Conservation (phyloP, 2,329 filamentous ascomycete species). For the Fusarium sp. region DNA sequence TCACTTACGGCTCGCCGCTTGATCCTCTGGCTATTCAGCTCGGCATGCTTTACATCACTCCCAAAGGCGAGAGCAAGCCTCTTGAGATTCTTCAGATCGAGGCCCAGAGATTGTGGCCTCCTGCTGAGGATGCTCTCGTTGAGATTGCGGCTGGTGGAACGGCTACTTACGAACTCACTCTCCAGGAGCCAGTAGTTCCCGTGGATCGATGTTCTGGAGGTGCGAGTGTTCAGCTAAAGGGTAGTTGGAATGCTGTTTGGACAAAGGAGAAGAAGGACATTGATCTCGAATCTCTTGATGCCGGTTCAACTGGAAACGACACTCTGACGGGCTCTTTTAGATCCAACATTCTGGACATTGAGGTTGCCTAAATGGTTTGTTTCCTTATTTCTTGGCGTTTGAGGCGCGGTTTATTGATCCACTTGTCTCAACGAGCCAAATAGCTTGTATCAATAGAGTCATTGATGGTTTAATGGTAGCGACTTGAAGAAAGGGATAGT, state of each 20-base stretch:
- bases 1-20: constrained; percentile 63
- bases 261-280: constrained; percentile 45
- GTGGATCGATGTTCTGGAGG: constrained; percentile 53
- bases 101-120: constrained; percentile 60
- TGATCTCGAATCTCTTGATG: constrained; percentile 37
- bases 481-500: neutral
- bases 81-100: constrained; percentile 58
- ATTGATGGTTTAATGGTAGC: constrained; percentile 21
- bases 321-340: constrained; percentile 43
- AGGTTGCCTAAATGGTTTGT: constrained; percentile 13
- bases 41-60: constrained; percentile 60
- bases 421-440: neutral
- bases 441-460: neutral
- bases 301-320: constrained; percentile 36
- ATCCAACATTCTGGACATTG: constrained; percentile 42
- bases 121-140: constrained; percentile 56
- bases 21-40: constrained; percentile 60
- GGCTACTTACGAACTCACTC: constrained; percentile 53
- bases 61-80: constrained; percentile 52
- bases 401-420: constrained; percentile 5
- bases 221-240: constrained; percentile 55
- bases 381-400: constrained; percentile 12
- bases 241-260: constrained; percentile 57
- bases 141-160: constrained; percentile 58
- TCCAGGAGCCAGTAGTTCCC: constrained; percentile 57